A percentile compares a stretch with the other conserved stretches of the same genome.
Evolutionary conservation across 2,329 filamentous ascomycete genomes (phyloP).

Genomic region (Ophiostoma novo-ulmi): DNA sequence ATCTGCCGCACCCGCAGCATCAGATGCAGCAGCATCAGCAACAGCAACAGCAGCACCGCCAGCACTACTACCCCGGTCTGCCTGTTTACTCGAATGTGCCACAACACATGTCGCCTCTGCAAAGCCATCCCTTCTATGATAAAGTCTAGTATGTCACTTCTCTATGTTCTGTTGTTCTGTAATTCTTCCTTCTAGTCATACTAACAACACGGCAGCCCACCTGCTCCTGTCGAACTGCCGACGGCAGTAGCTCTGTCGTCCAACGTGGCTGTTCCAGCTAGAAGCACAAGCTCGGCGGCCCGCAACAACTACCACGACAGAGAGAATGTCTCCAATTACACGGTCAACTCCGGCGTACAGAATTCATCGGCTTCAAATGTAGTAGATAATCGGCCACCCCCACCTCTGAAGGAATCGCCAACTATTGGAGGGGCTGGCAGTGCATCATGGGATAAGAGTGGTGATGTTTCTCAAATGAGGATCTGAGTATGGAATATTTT

Average conservation of each 20-base stretch:
- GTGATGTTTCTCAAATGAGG: background rate
- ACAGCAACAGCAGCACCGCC: slow-evolving; percentile 3
- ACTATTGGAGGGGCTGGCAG: background rate
- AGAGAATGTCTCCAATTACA: background rate
- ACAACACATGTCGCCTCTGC: slow-evolving; percentile 19
- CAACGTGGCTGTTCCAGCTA: background rate
- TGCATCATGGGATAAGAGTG: background rate
- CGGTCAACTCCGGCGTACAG: background rate
- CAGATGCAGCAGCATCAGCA: slow-evolving; percentile 3
- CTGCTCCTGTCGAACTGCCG: slow-evolving; percentile 36
- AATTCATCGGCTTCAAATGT: background rate
- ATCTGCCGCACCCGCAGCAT: background rate
- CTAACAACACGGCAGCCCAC: background rate
- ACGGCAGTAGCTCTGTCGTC: slow-evolving; percentile 28
- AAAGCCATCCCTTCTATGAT: slow-evolving; percentile 22
- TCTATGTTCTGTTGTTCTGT: background rate
- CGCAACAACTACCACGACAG: background rate
- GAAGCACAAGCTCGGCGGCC: background rate
- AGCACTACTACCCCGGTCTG: slow-evolving; percentile 1
- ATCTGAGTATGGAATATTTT: background rate
- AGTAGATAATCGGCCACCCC: background rate
- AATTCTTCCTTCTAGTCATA: background rate
- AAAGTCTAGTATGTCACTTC: slow-evolving; percentile 20
- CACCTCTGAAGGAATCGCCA: background rate
- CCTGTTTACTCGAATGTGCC: slow-evolving; percentile 21